Evolutionary conservation across 805 yeast species (phyloP).

Genomic region (Dipodascus albidus): DNA sequence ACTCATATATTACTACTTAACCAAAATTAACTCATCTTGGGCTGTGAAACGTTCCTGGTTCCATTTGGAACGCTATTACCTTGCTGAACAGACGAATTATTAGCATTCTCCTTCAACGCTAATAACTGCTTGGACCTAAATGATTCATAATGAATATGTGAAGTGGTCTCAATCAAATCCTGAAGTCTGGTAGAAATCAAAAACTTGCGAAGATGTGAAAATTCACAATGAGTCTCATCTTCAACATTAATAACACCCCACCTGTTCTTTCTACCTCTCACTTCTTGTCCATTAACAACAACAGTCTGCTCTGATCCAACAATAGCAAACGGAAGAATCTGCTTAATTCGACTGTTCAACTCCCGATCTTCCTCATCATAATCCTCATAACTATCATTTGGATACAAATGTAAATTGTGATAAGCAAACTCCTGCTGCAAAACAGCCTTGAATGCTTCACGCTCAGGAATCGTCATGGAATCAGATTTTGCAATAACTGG

Average conservation of each 20-base stretch:
- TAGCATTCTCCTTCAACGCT: conserved; percentile 61
- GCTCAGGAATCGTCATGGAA: conserved; percentile 75
- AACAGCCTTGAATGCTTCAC: conserved; percentile 62
- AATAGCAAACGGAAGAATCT: conserved; percentile 74
- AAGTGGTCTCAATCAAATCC: conserved; percentile 88
- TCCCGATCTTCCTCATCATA: conserved; percentile 28
- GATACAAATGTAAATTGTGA: conserved; percentile 70
- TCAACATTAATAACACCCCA: conserved; percentile 94
- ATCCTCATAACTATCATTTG: conserved; percentile 46
- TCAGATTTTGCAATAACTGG: conserved; percentile 95
- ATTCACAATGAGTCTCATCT: conserved; percentile 92
- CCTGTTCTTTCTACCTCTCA: conserved; percentile 83
- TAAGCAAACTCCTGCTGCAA: conserved; percentile 49
- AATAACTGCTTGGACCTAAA: conserved; percentile 90
- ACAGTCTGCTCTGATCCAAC: conserved; percentile 81
- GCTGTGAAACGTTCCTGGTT: background rate
- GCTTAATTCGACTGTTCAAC: conserved; percentile 23
- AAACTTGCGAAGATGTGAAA: conserved; percentile 86
- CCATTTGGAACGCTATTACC: no score
- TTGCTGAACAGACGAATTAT: background rate
- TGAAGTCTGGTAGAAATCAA: conserved; percentile 91
- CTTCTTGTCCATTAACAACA: conserved; percentile 62
- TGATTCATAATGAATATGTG: conserved; percentile 78
- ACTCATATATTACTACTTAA: no score
- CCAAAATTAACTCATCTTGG: background rate